Percentiles rank a stretch among this genome's conserved stretches.
Evolutionary conservation across 345 rosid genomes (phyloP).

Genomic region (Jatropha curcas): DNA sequence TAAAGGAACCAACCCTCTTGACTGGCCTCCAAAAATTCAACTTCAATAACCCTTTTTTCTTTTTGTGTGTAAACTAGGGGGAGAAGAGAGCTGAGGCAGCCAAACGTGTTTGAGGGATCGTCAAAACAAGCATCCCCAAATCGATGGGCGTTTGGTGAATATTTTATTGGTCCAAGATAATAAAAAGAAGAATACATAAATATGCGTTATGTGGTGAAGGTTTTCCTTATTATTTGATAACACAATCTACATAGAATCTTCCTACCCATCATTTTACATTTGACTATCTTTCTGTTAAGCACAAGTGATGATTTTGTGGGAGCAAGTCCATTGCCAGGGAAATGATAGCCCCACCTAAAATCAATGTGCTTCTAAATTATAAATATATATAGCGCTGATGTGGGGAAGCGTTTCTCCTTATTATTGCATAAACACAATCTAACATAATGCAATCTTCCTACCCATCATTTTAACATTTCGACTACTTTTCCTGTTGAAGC

Average conservation of each 20-base stretch:
- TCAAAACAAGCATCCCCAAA: conserved; percentile 4
- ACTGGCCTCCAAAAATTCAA: conserved; percentile 16
- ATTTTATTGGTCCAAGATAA: background rate
- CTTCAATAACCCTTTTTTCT: background rate
- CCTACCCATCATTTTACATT: conserved; percentile 12
- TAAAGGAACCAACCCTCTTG: conserved; percentile 21
- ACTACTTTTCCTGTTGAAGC: too few species aligned
- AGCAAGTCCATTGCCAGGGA: background rate
- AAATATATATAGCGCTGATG: too few species aligned
- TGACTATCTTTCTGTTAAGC: background rate
- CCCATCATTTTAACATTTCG: too few species aligned
- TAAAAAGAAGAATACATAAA: background rate
- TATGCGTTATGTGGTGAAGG: background rate
- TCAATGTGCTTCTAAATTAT: conserved; percentile 18
- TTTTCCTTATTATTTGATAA: background rate
- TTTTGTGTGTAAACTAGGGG: too few species aligned
- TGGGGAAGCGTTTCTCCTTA: too few species aligned
- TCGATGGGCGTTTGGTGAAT: conserved; percentile 4
- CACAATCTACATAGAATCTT: conserved; percentile 21
- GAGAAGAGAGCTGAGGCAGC: background rate
- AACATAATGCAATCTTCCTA: too few species aligned
- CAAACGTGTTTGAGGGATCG: background rate
- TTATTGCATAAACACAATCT: too few species aligned
- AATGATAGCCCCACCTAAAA: conserved; percentile 17
- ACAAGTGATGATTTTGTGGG: conserved; percentile 13